Evolutionary conservation across 1,284 basidiomycete genomes (phyloP).

Genomic region (Puccinia hordei): DNA sequence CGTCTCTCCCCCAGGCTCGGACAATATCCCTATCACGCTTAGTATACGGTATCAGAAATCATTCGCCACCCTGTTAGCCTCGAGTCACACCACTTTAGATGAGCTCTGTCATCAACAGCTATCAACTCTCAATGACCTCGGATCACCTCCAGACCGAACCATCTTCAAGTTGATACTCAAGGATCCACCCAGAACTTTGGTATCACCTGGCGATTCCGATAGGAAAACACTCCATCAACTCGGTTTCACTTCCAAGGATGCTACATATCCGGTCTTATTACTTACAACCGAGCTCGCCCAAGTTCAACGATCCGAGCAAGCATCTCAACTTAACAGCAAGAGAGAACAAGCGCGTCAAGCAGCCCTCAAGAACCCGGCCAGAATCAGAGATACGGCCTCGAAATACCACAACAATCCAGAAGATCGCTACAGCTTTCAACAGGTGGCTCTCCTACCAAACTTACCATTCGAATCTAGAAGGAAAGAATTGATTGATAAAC

Average conservation of each 20-base stretch:
- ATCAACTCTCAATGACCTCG: not conserved
- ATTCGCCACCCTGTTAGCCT: not conserved
- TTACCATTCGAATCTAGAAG: slow-evolving; percentile 12
- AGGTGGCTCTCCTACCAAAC: not conserved
- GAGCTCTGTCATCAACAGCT: slow-evolving; percentile 31
- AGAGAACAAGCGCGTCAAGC: slow-evolving; percentile 17
- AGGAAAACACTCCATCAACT: not conserved
- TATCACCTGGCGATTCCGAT: slow-evolving; percentile 9
- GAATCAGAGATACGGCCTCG: not conserved
- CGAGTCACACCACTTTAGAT: not conserved
- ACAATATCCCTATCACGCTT: slow-evolving; percentile 76
- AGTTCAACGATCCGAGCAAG: not conserved
- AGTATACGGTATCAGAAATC: not conserved
- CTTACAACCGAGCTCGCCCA: not conserved
- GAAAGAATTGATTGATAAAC: slow-evolving; percentile 3
- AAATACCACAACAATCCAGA: not conserved
- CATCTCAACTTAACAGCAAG: not conserved
- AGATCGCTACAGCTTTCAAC: not conserved
- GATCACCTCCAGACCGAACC: not conserved
- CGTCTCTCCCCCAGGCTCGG: slow-evolving; percentile 73
- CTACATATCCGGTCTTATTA: slow-evolving; percentile 1
- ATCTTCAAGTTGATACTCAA: slow-evolving; percentile 34
- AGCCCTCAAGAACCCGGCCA: slow-evolving; percentile 12
- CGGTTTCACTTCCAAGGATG: not conserved
- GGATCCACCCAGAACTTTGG: not conserved